Conservation (phyloP, 345 rosid genomes). For the Gossypium sturtianum region DNA sequence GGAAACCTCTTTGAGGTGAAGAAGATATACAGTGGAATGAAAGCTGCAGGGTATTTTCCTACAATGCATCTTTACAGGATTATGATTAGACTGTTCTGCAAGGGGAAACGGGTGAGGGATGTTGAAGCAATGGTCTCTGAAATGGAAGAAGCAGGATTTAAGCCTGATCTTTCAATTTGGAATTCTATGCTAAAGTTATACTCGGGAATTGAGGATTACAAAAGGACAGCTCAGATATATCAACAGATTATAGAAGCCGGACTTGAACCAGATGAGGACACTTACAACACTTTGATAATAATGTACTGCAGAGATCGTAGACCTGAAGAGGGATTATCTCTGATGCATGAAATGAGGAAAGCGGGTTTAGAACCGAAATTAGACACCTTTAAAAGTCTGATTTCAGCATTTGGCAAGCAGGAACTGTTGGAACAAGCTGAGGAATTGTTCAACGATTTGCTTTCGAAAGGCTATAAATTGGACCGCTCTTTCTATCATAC, state of each 20-base stretch:
- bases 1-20: conserved; percentile 85
- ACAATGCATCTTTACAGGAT: conserved; percentile 89
- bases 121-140: conserved; percentile 84
- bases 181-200: conserved; percentile 86
- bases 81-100: conserved; percentile 67
- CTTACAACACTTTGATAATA: conserved; percentile 71
- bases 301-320: conserved; percentile 89
- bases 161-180: conserved; percentile 78
- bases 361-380: conserved; percentile 65
- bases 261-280: conserved; percentile 76
- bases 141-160: conserved; percentile 86
- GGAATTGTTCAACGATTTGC: conserved; percentile 65
- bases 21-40: conserved; percentile 92
- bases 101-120: conserved; percentile 74
- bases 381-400: conserved; percentile 88
- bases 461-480: conserved; percentile 56
- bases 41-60: conserved; percentile 90
- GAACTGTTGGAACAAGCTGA: conserved; percentile 67
- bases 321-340: conserved; percentile 73
- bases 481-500: conserved; percentile 88
- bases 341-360: conserved; percentile 78
- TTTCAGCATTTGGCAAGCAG: conserved; percentile 83
- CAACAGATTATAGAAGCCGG: conserved; percentile 61
- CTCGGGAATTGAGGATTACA: conserved; percentile 66
- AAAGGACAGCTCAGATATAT: conserved; percentile 62